Base-by-base conservation (phyloP, 805 yeast genomes). In the Yarrowia hollandica region DNA sequence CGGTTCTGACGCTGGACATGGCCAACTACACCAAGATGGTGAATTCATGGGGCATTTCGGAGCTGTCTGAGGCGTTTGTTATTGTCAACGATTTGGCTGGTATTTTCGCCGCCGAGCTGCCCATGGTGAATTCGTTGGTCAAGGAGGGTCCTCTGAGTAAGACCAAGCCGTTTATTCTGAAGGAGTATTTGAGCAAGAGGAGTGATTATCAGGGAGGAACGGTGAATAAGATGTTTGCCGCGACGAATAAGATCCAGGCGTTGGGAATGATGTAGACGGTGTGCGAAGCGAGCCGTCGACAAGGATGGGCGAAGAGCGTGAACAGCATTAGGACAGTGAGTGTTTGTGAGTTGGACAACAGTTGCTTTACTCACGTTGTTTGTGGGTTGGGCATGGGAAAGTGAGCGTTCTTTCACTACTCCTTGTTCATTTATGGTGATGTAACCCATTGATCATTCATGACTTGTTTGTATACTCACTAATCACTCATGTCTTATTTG, bases 81-180 rank as follows among this genome's bases (percentile, higher is more conserved):
- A 78, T 89, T 11, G 73, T 91, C 62, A 81, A 90, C 68, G 96
- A 90, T 64, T 80, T 91, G 62, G 90, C 92, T 28, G 89, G 88
- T 66, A 74, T 91, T 61, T 91, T 85, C 70, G 85, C 96, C 0
- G 96, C 89, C 15, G 94, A 88, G 67, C 86, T 92, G 1, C 87
- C 87, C 60, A 78, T 88, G 65, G 74, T 90, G 59, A 83, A 83
- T 63, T 87, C 96, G 0, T 77, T 90, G 67, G 83, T 90, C 2
- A 83, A 84, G 37, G 96, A 90, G 67, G 94, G 96, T 1, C 89
- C 84, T 65, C 75, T 90, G 62, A 83, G 85, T 1, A 78, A 77
- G 60, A 61, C 66, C 25, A 62, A 64, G 39, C 66, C 69, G 8
- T 64, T 59, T 25, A 74, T 85, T 6, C 74, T 88, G 30, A 79